phyloP scores from a whole-genome alignment of 1,284 basidiomycete species.

The Fistulina hepatica region DNA sequence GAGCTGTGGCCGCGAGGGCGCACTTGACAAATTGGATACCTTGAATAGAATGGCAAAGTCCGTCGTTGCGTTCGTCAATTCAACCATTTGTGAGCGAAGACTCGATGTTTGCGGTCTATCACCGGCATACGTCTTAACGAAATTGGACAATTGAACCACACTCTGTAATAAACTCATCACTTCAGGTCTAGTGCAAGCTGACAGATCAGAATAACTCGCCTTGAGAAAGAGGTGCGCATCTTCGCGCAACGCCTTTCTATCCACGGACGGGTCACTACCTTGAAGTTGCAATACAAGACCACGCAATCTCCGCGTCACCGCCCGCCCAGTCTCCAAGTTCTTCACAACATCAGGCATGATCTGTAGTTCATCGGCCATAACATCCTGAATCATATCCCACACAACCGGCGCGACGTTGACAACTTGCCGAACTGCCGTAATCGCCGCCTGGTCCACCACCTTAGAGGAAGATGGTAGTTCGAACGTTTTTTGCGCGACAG shows the following conservation, averaged over 20 bases:
- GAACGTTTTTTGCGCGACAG: slow-evolving; percentile 23
- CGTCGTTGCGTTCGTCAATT: slow-evolving; percentile 66
- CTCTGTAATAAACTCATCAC: slow-evolving; percentile 31
- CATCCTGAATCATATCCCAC: slow-evolving; percentile 61
- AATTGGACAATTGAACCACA: slow-evolving; percentile 56
- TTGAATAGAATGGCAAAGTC: slow-evolving; percentile 70
- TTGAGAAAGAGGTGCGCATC: slow-evolving; percentile 66
- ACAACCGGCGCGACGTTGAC: slow-evolving; percentile 60
- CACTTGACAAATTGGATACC: slow-evolving; percentile 66
- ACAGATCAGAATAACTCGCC: slow-evolving; percentile 27
- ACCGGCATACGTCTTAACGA: slow-evolving; percentile 48
- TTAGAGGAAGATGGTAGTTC: slow-evolving; percentile 40
- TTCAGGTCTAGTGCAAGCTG: slow-evolving; percentile 4
- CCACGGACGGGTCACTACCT: slow-evolving; percentile 34
- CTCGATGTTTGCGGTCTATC: slow-evolving; percentile 43
- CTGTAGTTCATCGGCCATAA: slow-evolving; percentile 36
- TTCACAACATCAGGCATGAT: slow-evolving; percentile 34
- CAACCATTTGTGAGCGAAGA: slow-evolving; percentile 56
- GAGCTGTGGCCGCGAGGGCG: slow-evolving; percentile 39
- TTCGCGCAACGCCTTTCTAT: slow-evolving; percentile 51
- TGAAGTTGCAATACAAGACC: slow-evolving; percentile 43
- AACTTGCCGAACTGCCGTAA: slow-evolving; percentile 57
- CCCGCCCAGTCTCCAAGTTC: slow-evolving; percentile 42
- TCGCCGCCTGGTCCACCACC: slow-evolving; percentile 56
- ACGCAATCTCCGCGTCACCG: slow-evolving; percentile 45